A percentile compares a stretch with the other conserved stretches of the same genome.
These are phyloP conservation scores for Aspergillus sp. DNA, from an alignment of 2,329 filamentous ascomycete genomes.

Conservation along the genomic window DNA sequence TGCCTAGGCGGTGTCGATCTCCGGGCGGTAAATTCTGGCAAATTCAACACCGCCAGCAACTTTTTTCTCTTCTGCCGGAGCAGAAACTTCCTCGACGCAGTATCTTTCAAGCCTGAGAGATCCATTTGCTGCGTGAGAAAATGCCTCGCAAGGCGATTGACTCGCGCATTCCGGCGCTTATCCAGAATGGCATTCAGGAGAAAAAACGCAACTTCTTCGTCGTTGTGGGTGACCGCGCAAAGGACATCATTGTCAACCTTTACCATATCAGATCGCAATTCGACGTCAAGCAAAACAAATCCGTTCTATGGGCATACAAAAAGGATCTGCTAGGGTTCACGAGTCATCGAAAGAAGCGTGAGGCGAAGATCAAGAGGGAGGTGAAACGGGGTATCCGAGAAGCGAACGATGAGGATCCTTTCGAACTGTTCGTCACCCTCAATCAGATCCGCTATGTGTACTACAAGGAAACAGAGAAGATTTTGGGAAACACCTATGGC, in stretches of 20 bases:
- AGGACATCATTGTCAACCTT: slow-evolving; percentile 93
- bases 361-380: slow-evolving; percentile 97
- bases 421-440: slow-evolving; percentile 94
- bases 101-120: not conserved
- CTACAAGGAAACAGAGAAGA: slow-evolving; percentile 99
- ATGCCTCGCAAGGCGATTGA: slow-evolving; percentile 63
- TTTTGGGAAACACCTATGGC: slow-evolving; percentile 94
- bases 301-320: slow-evolving; percentile 97
- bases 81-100: slow-evolving; percentile 1
- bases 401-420: slow-evolving; percentile 87
- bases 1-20: not conserved
- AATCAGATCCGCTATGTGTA: slow-evolving; percentile 98
- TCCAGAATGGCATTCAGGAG: slow-evolving; percentile 85
- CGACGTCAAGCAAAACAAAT: slow-evolving; percentile 93
- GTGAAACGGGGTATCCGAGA: slow-evolving; percentile 93
- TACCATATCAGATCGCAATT: slow-evolving; percentile 90
- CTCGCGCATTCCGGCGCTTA: slow-evolving; percentile 84
- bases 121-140: not conserved
- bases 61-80: slow-evolving; percentile 23
- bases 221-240: slow-evolving; percentile 87
- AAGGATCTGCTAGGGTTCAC: slow-evolving; percentile 94
- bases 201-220: slow-evolving; percentile 99
- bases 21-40: not conserved
- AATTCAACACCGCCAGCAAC: slow-evolving; percentile 11
- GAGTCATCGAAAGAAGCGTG: slow-evolving; percentile 95